A percentile compares a stretch with the other conserved stretches of the same genome.
Evolutionary conservation across 2,329 filamentous ascomycete genomes (phyloP).

Genomic region (Fusarium sp.): DNA sequence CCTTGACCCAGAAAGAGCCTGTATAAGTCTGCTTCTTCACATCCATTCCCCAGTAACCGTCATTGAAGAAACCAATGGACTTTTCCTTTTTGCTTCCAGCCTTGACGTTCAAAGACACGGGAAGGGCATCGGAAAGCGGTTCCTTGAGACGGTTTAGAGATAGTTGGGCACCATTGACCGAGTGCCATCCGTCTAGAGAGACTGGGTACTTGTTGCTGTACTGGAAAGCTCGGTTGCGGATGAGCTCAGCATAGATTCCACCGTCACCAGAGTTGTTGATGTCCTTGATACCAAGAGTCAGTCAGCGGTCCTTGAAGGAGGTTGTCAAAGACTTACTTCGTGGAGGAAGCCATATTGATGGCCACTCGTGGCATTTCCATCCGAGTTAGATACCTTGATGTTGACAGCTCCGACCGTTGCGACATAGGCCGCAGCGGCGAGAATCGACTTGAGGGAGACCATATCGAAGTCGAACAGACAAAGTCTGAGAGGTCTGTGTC

Average conservation of each 20-base stretch:
- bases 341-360: conserved; percentile 61
- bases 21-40: conserved; percentile 61
- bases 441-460: conserved; percentile 34
- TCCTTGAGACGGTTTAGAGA: conserved; percentile 59
- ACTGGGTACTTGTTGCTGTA: conserved; percentile 56
- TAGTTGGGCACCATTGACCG: conserved; percentile 57
- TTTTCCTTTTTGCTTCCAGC: conserved; percentile 44
- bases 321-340: conserved; percentile 47
- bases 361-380: conserved; percentile 57
- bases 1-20: conserved; percentile 66
- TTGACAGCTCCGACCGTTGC: conserved; percentile 45
- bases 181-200: conserved; percentile 59
- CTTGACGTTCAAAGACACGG: conserved; percentile 62
- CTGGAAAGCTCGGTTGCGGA: conserved; percentile 79
- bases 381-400: conserved; percentile 52
- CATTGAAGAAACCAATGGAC: conserved; percentile 61
- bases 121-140: conserved; percentile 65
- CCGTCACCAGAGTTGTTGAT: conserved; percentile 79
- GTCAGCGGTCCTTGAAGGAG: fast-evolving
- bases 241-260: conserved; percentile 78
- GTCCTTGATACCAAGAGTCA: conserved; percentile 53
- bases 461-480: conserved; percentile 12
- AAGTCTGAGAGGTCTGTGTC: conserved; percentile 4
- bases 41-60: conserved; percentile 69
- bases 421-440: conserved; percentile 29